Base-by-base conservation (phyloP, 306 rosid species). In the Rubus idaeus region DNA sequence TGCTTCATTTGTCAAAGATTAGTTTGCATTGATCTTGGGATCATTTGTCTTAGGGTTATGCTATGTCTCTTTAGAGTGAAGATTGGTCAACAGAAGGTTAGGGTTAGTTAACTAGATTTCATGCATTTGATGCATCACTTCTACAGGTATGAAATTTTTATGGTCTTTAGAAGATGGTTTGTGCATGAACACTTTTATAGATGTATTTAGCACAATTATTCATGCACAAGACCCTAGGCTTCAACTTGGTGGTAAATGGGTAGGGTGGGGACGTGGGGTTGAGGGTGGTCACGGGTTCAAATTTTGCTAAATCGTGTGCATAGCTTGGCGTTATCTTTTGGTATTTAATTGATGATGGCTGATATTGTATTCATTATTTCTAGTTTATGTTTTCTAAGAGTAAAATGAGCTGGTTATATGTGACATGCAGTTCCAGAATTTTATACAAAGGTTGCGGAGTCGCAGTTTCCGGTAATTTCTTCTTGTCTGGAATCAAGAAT, bases 401-500 rank as follows among this genome's bases (percentile, higher is more conserved):
- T 45, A 45, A 26, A 37, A 40, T 74, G 76, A 86, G 68, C 62
- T 52, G 71, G 58, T 85, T 78, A 67, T 75, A 71, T 81, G 62
- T 78, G 65, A 46, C 55, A 20, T 86, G 94, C 99, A 96, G 99
- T 84, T 56, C 84, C 90, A 4, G 99, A 92, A 67, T 84, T n/a
- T 51, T 91, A 46, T 73, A 88, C 96, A 67, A 83, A 81, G 80
- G 97, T 96, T 80, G 92, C 93, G 65, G 98, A 92, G 77, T 77
- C 96, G n/a, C 83, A 72, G 84, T 89, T 96, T 88, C 94, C 84
- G 91, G 99, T 96, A 92, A 18, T 16, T 51, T 39, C 1, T 73
- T 81, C 67, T 77, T 66, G 68, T 83, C 80, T 12, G 41, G 8
- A 68, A 74, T 77, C 69, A 17, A 3, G 64, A 18, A 39, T 79